Percentiles rank a stretch among this genome's conserved stretches.
Evolutionary conservation across 2,329 filamentous ascomycete genomes (phyloP).

Genomic region (Neoarthrinium moseri): DNA sequence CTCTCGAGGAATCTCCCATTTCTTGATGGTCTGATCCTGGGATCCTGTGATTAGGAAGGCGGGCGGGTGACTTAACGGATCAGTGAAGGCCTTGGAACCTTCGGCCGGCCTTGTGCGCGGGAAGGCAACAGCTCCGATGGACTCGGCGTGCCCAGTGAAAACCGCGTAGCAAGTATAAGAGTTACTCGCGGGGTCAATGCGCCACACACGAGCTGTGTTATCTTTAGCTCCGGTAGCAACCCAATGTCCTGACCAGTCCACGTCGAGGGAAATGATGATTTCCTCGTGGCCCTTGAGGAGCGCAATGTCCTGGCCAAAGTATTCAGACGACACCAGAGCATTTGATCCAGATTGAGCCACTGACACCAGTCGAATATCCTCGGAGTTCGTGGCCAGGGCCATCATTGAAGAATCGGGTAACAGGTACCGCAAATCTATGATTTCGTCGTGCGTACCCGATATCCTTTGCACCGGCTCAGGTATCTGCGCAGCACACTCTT

Average conservation of each 20-base stretch:
- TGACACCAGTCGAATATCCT: slow-evolving; percentile 86
- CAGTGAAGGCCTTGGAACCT: slow-evolving; percentile 67
- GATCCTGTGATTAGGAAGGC: slow-evolving; percentile 87
- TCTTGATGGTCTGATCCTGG: slow-evolving; percentile 92
- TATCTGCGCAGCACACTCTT: slow-evolving; percentile 33
- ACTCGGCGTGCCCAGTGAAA: slow-evolving; percentile 92
- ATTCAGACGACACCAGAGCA: slow-evolving; percentile 41
- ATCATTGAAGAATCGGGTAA: slow-evolving; percentile 77
- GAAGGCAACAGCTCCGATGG: slow-evolving; percentile 83
- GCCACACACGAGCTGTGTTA: slow-evolving; percentile 90
- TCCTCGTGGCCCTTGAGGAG: slow-evolving; percentile 89
- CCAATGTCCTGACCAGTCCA: slow-evolving; percentile 97
- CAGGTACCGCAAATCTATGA: slow-evolving; percentile 90
- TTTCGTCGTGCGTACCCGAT: slow-evolving; percentile 95
- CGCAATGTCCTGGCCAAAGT: slow-evolving; percentile 88
- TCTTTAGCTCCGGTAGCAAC: slow-evolving; percentile 95
- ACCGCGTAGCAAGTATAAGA: slow-evolving; percentile 78
- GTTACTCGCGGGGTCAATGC: slow-evolving; percentile 71
- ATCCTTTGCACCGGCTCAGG: slow-evolving; percentile 69
- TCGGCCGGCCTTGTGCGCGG: slow-evolving; percentile 68
- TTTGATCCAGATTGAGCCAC: slow-evolving; percentile 44
- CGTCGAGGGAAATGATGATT: slow-evolving; percentile 91
- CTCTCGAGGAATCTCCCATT: slow-evolving; percentile 75
- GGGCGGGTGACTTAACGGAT: slow-evolving; percentile 78
- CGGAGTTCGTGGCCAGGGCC: slow-evolving; percentile 91